Evolutionary conservation across 352 stramenopile species (phyloP).

Genomic region (Achlya hypogyna): DNA sequence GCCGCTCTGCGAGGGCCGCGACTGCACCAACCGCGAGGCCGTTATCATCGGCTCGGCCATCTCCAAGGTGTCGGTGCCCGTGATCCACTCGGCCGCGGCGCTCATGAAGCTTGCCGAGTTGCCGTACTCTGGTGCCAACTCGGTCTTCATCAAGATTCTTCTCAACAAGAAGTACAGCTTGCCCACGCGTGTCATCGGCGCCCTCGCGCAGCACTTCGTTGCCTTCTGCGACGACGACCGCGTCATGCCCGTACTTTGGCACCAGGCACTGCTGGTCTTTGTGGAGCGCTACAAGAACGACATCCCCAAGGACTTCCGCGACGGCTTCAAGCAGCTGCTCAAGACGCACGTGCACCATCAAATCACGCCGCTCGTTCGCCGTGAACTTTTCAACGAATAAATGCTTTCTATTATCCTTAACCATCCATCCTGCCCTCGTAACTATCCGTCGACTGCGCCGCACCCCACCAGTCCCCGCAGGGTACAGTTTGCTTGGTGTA

Average conservation of each 20-base stretch:
- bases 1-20: slow-evolving; percentile 89
- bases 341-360: slow-evolving; percentile 91
- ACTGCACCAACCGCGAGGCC: slow-evolving; percentile 96
- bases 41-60: slow-evolving; percentile 97
- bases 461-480: neutral
- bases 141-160: slow-evolving; percentile 97
- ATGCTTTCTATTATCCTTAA: neutral
- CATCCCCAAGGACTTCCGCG: slow-evolving; percentile 91
- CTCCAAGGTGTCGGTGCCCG: slow-evolving; percentile 96
- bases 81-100: slow-evolving; percentile 97
- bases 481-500: neutral
- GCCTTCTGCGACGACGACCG: slow-evolving; percentile 84
- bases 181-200: slow-evolving; percentile 93
- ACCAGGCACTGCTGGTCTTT: slow-evolving; percentile 98
- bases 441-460: neutral
- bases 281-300: slow-evolving; percentile 98
- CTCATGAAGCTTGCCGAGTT: slow-evolving; percentile 97
- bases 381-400: slow-evolving; percentile 84
- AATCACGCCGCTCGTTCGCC: slow-evolving; percentile 97
- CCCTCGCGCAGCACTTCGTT: slow-evolving; percentile 94
- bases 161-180: slow-evolving; percentile 99
- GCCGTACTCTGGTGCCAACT: slow-evolving; percentile 95
- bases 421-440: neutral
- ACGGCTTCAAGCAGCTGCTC: slow-evolving; percentile 89
- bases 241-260: slow-evolving; percentile 96